Conservation (phyloP, 192 early-diverging fungal genomes). For the Linnemannia schmuckeri region DNA sequence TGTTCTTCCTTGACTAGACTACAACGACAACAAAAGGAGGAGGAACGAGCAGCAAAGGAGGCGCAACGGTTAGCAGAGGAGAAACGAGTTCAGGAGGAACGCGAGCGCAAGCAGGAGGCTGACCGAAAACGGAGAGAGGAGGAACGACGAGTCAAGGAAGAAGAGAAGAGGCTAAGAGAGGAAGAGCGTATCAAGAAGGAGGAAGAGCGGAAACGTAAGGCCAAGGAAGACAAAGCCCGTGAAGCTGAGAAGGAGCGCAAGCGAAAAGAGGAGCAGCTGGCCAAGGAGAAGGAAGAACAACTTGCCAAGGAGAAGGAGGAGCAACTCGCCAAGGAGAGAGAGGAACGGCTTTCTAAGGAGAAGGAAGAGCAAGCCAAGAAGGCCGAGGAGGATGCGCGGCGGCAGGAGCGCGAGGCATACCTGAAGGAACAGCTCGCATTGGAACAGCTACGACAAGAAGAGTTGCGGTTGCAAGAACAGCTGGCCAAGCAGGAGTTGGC, state of each 20-base stretch:
- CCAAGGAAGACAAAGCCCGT: slow-evolving; percentile 65
- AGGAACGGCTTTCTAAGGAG: slow-evolving; percentile 25
- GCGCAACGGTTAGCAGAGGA: slow-evolving; percentile 65
- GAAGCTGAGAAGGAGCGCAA: slow-evolving; percentile 65
- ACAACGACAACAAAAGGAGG: slow-evolving; percentile 78
- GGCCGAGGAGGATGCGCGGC: slow-evolving; percentile 24
- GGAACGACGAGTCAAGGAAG: slow-evolving; percentile 70
- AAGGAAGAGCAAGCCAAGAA: slow-evolving; percentile 15
- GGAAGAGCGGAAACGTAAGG: slow-evolving; percentile 68
- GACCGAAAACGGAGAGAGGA: slow-evolving; percentile 73
- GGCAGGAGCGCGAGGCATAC: slow-evolving; percentile 34
- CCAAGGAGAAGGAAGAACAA: slow-evolving; percentile 47
- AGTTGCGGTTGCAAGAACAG: slow-evolving; percentile 42
- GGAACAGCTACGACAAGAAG: slow-evolving; percentile 43
- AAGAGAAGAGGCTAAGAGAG: slow-evolving; percentile 65
- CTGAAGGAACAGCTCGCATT: slow-evolving; percentile 42
- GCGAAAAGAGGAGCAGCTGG: slow-evolving; percentile 52
- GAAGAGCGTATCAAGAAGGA: slow-evolving; percentile 62
- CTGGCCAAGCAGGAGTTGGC: slow-evolving; percentile 38
- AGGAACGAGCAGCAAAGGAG: slow-evolving; percentile 73
- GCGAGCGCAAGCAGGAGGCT: slow-evolving; percentile 69
- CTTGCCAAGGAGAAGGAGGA: slow-evolving; percentile 38
- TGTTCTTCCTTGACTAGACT: slow-evolving; percentile 54
- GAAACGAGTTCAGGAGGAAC: slow-evolving; percentile 51
- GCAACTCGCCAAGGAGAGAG: neutral